Conservation (phyloP, 164 flowering plant species). For the Dillenia turbinata region DNA sequence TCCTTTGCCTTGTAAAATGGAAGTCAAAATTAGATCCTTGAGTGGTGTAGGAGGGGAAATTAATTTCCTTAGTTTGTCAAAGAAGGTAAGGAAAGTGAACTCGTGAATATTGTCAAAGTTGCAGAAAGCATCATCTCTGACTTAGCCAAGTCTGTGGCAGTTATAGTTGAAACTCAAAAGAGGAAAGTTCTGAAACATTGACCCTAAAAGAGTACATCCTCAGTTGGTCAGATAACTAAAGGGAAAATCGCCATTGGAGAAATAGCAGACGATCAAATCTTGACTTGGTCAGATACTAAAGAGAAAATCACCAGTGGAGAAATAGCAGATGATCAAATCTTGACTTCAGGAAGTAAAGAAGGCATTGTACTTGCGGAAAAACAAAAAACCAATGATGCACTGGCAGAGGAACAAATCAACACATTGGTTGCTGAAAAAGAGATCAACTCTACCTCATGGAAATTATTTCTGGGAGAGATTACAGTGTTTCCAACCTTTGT, state of each 20-base stretch:
- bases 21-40: too few relatives aligned
- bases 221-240: too few relatives aligned
- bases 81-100: too few relatives aligned
- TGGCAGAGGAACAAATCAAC: conserved; percentile 8
- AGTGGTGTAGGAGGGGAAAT: too few relatives aligned
- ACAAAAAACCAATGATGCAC: conserved; percentile 7
- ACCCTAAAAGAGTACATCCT: too few relatives aligned
- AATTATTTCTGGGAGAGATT: conserved; percentile 29
- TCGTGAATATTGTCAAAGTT: too few relatives aligned
- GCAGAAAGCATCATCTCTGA: too few relatives aligned
- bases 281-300: conserved; percentile 7
- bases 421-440: not conserved
- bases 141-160: too few relatives aligned
- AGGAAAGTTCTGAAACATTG: too few relatives aligned
- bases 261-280: conserved; percentile 16
- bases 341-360: conserved; percentile 17
- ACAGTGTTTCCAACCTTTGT: conserved; percentile 20
- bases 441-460: not conserved
- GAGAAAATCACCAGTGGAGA: conserved; percentile 10
- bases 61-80: too few relatives aligned
- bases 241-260: conserved; percentile 11
- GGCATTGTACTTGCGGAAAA: conserved; percentile 18
- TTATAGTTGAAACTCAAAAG: too few relatives aligned
- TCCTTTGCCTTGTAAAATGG: too few relatives aligned
- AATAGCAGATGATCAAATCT: conserved; percentile 14